Evolutionary conservation across 345 rosid species (phyloP).

Genomic region (Erucastrum elatum): DNA sequence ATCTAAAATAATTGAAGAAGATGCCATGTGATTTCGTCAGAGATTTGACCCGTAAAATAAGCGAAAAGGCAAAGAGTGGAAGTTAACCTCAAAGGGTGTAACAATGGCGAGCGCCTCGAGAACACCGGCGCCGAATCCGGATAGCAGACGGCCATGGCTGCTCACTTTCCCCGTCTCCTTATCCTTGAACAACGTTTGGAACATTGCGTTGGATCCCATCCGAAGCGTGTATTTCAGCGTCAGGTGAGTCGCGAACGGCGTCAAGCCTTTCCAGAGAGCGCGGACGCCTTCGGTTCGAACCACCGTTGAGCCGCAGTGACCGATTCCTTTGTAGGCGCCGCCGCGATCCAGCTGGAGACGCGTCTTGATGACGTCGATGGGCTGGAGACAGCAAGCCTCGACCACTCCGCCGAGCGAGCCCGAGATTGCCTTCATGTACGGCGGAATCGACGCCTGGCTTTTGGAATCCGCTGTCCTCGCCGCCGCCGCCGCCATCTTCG

Average conservation of each 20-base stretch:
- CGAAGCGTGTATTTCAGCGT: slow-evolving; percentile 86
- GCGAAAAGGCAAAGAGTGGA: not conserved
- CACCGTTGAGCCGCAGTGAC: slow-evolving; percentile 77
- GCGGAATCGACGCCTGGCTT: slow-evolving; percentile 52
- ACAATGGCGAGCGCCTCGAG: slow-evolving; percentile 92
- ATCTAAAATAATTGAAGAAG: not conserved
- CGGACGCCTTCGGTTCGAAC: slow-evolving; percentile 68
- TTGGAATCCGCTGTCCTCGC: not conserved
- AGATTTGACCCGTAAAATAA: not conserved
- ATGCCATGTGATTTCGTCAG: slow-evolving; percentile 11
- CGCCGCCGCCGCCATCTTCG: slow-evolving; percentile 15
- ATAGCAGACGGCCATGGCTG: slow-evolving; percentile 53
- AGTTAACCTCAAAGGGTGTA: slow-evolving; percentile 84
- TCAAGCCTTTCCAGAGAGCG: slow-evolving; percentile 92
- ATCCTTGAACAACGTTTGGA: slow-evolving; percentile 79
- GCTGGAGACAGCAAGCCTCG: slow-evolving; percentile 90
- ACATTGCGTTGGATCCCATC: slow-evolving; percentile 88
- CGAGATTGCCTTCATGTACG: slow-evolving; percentile 87
- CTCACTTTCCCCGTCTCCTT: slow-evolving; percentile 69
- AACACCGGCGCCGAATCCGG: slow-evolving; percentile 97
- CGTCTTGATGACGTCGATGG: slow-evolving; percentile 93
- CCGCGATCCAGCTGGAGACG: slow-evolving; percentile 78
- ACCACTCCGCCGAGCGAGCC: slow-evolving; percentile 88
- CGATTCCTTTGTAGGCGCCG: slow-evolving; percentile 73
- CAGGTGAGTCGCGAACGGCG: slow-evolving; percentile 94